Evolutionary conservation across 768 basidiomycete genomes (phyloP), one percentile per base, ranked within the genome.

Genomic region (Saitozyma podzolica): DNA sequence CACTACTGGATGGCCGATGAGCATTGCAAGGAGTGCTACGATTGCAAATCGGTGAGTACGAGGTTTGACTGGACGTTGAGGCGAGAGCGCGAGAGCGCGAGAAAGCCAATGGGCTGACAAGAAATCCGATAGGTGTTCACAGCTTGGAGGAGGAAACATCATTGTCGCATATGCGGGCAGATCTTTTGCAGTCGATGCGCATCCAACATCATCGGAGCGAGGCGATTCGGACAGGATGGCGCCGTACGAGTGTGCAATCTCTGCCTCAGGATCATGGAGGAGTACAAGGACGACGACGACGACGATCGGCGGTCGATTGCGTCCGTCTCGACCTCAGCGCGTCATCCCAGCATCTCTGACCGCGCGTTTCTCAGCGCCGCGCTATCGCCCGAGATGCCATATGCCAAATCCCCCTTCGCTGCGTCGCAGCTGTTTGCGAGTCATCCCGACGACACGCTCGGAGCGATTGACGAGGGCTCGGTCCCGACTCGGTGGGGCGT

Each of bases 1-100:
- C 91, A 96, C 73, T 97, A 97, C 75, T 99, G 96, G 96, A 97
- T 98, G 93, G 91, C 92, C 64, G 94, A 97, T 74, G 92, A 92
- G 73, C 89, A 90, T 59, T 91, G 91, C 72, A 96, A 89, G 75
- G 92, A 96, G 72, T 95, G 93, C 74, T 95, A 92, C 76, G 93
- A 94, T 78, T 96, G 93, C 82, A 91, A 92, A 79, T 91, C 90
- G 67, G 84, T 90, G 54, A 65, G 73, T 62, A 29, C 29, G 29
- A 47, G 45, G 14, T 57, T n/a, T n/a, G 43, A 13, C 11, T 29
- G 2, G 6, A 8, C 19, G 19, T 49, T 8, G 20, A 8, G 19
- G n/a, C 43, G 19, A 20, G 13, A 11, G 45, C 43, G 16, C 43
- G 9, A 16, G 43, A 16, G 43, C 45, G 11, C 2, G 29, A n/a